Percentiles rank a stretch among this genome's conserved stretches.
Evolutionary conservation across 768 basidiomycete genomes (phyloP).

Genomic region (Rhodosporidiobolus odoratus): DNA sequence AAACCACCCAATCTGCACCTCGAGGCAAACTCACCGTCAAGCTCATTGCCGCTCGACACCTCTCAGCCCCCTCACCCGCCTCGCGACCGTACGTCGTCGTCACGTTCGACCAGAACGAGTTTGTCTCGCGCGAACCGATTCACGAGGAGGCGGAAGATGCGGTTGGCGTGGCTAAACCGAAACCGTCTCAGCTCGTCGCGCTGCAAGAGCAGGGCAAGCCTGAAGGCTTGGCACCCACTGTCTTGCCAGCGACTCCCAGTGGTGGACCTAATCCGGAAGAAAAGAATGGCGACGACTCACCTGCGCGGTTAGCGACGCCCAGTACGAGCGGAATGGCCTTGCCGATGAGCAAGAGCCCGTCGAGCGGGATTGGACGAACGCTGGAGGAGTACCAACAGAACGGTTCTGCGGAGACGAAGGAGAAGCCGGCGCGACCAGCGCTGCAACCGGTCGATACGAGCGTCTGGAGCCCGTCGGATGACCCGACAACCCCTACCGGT

Average conservation of each 20-base stretch:
- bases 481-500: conserved; percentile 24
- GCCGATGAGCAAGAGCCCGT: conserved; percentile 8
- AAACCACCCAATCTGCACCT: conserved; percentile 28
- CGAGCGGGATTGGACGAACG: conserved; percentile 19
- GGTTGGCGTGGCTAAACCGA: conserved; percentile 51
- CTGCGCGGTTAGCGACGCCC: background rate
- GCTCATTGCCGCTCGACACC: conserved; percentile 80
- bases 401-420: background rate
- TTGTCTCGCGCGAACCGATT: conserved; percentile 83
- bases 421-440: conserved; percentile 5
- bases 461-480: conserved; percentile 13
- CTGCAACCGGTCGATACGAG: conserved; percentile 18
- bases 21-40: conserved; percentile 82
- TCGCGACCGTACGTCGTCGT: conserved; percentile 89
- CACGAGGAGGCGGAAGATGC: conserved; percentile 60
- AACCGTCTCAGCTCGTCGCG: conserved; percentile 1
- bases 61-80: conserved; percentile 61
- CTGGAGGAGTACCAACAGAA: conserved; percentile 23
- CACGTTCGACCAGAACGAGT: conserved; percentile 98
- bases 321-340: background rate
- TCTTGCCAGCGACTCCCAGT: conserved; percentile 20
- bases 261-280: conserved; percentile 26
- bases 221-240: background rate
- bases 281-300: background rate
- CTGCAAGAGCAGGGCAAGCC: conserved; percentile 24